phyloP scores from a whole-genome alignment of 1,284 basidiomycete species.

The Ustilago loliicola region DNA sequence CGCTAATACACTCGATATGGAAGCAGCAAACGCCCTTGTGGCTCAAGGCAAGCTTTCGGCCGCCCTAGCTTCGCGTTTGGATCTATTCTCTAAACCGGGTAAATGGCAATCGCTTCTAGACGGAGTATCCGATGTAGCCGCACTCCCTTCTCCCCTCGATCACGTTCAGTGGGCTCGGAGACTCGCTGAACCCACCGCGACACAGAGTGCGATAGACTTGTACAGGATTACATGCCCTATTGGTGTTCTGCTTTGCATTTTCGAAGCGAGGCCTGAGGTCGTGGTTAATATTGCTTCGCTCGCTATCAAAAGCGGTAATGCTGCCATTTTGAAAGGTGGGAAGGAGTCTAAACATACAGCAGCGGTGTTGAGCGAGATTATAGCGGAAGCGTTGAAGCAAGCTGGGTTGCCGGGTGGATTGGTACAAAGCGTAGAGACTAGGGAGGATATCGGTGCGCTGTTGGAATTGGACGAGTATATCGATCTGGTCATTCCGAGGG shows the following conservation, averaged over 20 bases:
- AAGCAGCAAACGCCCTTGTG: slow-evolving; percentile 80
- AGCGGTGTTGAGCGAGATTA: slow-evolving; percentile 72
- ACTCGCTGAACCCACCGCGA: slow-evolving; percentile 75
- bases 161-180: slow-evolving; percentile 87
- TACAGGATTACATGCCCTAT: slow-evolving; percentile 97
- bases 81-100: slow-evolving; percentile 81
- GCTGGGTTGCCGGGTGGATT: slow-evolving; percentile 80
- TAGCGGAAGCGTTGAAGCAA: slow-evolving; percentile 80
- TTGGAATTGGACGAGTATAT: slow-evolving; percentile 91
- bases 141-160: slow-evolving; percentile 87
- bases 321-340: slow-evolving; percentile 68
- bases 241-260: slow-evolving; percentile 95
- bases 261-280: slow-evolving; percentile 97
- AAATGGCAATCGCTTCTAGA: slow-evolving; percentile 96
- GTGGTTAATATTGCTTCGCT: slow-evolving; percentile 96
- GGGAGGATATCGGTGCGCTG: slow-evolving; percentile 89
- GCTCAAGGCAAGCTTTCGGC: slow-evolving; percentile 84
- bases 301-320: slow-evolving; percentile 92
- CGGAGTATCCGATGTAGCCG: slow-evolving; percentile 87
- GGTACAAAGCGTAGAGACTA: slow-evolving; percentile 91
- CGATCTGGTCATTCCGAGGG: slow-evolving; percentile 95
- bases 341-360: slow-evolving; percentile 63
- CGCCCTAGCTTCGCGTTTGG: slow-evolving; percentile 86
- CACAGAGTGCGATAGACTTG: slow-evolving; percentile 80
- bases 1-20: slow-evolving; percentile 64